Evolutionary conservation across 208 protist genomes (phyloP), one percentile per base, ranked within the genome.

Genomic region (Leishmania tropica): DNA sequence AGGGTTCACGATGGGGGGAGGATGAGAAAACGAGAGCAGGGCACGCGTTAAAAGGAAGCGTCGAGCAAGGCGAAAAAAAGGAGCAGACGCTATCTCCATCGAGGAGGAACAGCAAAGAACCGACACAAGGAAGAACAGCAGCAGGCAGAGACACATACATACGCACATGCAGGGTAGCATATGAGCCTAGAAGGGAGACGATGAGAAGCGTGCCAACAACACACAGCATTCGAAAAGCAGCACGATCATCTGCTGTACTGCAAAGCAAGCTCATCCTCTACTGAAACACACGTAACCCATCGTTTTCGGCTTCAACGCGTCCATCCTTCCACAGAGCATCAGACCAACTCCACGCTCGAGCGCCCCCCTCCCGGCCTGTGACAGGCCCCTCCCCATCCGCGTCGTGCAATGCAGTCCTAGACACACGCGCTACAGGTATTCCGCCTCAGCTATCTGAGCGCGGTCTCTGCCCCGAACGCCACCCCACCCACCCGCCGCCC

Each of bases 191-290:
- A 47, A 47, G 45, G 10, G 65, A 75, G 71, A 76, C 53, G 54
- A 70, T 67, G 35, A 56, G 1, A 80, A 76, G 83, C 71, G 53
- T 76, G 60, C 80, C 65, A 71, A 90, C 58, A 68, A 65, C 40
- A 47, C 48, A 64, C 35, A 53, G 72, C 15, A 47, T 53, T 83
- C n/a, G 54, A 67, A 81, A 85, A 54, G 58, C 67, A 76, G 64
- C 24, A 21, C 35, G 17, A 21, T 24, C 6, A 13, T 15, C 35
- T 10, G 58, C 7, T 4, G 58, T 64, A 64, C 58, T 64, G 28
- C 28, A 17, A 64, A n/a, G 5, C 28, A 31, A 28, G 28, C 58
- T 35, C 19, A 31, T 7, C 10, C 13, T 31, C 58, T 1, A 64
- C 58, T 31, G 8, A 64, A 28, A n/a, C 10, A 5, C 24, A 15